Evolutionary conservation across 768 basidiomycete genomes (phyloP), one percentile per base, ranked within the genome.

Genomic region (Candolleomyces aberdarensis): DNA sequence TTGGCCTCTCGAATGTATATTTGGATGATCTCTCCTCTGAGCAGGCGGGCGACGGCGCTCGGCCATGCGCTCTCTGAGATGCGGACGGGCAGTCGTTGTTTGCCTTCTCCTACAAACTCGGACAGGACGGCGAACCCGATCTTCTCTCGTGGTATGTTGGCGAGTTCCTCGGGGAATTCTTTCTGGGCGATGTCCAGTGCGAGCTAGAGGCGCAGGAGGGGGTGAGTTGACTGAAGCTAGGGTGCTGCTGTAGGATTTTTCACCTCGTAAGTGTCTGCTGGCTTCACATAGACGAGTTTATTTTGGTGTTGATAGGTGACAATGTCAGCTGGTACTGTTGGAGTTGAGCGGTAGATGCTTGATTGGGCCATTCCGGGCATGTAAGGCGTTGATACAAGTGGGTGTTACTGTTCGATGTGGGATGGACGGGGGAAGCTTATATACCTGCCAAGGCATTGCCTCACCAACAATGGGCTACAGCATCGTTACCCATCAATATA

Each of bases 41-140:
- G 55, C 56, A 86, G 65, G 57, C 75, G 73, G 1, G 75, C 60
- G 11, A 77, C 64, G 5, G 83, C 71, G 2, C 62, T 57, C 5
- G 72, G 62, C 85, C 85, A 87, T 40, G 78, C 85, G 40, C 70
- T 77, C 48, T 73, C 81, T 43, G 76, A 86, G 66, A 84, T 87
- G 58, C 77, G 77, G 43, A 82, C 82, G 26, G 67, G 71, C 3
- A 7, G 36, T 5, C 11, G 2, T 51, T 75, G 67, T 59, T 69
- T 59, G 52, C 72, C 62, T 0, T 73, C 71, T 10, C 74, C 70
- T 31, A 76, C 66, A 1, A 71, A 64, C 4, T 75, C 73, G 3
- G 59, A 60, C 22, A 65, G 68, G 15, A 82, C 67, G 32, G 73
- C 75, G 63, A 87, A 82, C 5, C 75, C 71, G 5, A 87, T 78